These are phyloP conservation scores for Pyricularia sp. DNA, from an alignment of 2,329 filamentous ascomycete species.

Conservation along the genomic window DNA sequence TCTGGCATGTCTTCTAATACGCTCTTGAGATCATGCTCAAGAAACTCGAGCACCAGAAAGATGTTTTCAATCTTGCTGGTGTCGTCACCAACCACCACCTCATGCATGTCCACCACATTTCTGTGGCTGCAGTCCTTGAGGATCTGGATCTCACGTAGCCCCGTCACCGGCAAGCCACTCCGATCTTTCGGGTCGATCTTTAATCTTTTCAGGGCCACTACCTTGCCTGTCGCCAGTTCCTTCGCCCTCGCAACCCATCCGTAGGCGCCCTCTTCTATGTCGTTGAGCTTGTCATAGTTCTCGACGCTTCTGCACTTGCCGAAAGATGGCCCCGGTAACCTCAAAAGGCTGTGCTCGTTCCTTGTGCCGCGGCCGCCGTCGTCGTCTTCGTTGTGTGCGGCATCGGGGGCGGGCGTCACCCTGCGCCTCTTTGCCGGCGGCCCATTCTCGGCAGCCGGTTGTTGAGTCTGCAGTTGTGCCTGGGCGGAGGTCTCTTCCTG, in stretches of 20 bases:
- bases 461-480: conserved; percentile 15
- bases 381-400: conserved; percentile 17
- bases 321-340: conserved; percentile 63
- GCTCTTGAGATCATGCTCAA: conserved; percentile 93
- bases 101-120: conserved; percentile 73
- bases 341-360: conserved; percentile 48
- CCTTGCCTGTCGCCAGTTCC: conserved; percentile 61
- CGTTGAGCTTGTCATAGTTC: conserved; percentile 85
- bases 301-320: conserved; percentile 66
- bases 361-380: conserved; percentile 8
- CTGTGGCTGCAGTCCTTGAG: conserved; percentile 69
- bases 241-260: conserved; percentile 84
- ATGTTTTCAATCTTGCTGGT: conserved; percentile 50
- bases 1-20: conserved; percentile 91
- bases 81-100: conserved; percentile 72
- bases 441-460: conserved; percentile 19
- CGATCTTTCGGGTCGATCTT: conserved; percentile 76
- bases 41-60: conserved; percentile 92
- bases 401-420: conserved; percentile 36
- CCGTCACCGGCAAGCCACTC: conserved; percentile 78
- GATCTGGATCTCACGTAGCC: conserved; percentile 87
- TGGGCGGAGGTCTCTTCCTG: conserved; percentile 28
- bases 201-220: conserved; percentile 88
- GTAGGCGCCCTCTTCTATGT: conserved; percentile 96
- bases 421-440: conserved; percentile 54